These are phyloP conservation scores for Drechslerella dactyloides DNA, from an alignment of 2,329 filamentous ascomycete genomes.

Conservation along the genomic window DNA sequence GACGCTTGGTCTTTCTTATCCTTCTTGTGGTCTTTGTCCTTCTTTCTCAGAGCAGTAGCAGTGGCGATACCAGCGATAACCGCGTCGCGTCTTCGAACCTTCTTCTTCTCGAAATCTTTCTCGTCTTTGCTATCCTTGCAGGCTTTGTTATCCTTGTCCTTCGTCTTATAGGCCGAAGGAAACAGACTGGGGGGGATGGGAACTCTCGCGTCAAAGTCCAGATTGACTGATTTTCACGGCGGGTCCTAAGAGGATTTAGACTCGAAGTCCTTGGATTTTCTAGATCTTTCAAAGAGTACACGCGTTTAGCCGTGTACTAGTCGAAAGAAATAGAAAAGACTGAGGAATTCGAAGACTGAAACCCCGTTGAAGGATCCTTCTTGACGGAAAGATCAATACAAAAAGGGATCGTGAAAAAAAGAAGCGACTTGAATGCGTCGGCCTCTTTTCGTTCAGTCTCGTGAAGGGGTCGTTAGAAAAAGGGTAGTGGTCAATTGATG, in stretches of 20 bases:
- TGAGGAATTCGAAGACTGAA: constrained; percentile 51
- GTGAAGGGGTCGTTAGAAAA: constrained; percentile 22
- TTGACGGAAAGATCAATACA: constrained; percentile 47
- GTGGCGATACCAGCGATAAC: constrained; percentile 65
- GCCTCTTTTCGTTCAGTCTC: constrained; percentile 50
- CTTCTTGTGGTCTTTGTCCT: constrained; percentile 57
- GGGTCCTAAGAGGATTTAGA: constrained; percentile 50
- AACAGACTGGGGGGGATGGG: constrained; percentile 99
- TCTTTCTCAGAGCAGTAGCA: constrained; percentile 59
- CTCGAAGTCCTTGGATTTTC: constrained; percentile 50
- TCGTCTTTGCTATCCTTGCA: constrained; percentile 67
- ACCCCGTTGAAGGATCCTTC: constrained; percentile 52
- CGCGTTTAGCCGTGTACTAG: constrained; percentile 48
- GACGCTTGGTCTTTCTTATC: constrained; percentile 54
- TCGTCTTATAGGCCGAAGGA: constrained; percentile 90
- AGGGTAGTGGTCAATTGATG: constrained; percentile 26
- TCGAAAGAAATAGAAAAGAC: constrained; percentile 51
- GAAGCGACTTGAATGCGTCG: constrained; percentile 49
- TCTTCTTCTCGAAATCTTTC: constrained; percentile 65
- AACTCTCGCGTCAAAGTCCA: constrained; percentile 99
- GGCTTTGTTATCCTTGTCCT: constrained; percentile 57
- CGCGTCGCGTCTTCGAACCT: constrained; percentile 89
- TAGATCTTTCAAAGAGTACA: constrained; percentile 51
- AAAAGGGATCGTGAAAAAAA: constrained; percentile 50
- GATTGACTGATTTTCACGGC: constrained; percentile 76